These are phyloP conservation scores for Coniella lustricola DNA, from an alignment of 2,329 filamentous ascomycete genomes.

Conservation along the genomic window DNA sequence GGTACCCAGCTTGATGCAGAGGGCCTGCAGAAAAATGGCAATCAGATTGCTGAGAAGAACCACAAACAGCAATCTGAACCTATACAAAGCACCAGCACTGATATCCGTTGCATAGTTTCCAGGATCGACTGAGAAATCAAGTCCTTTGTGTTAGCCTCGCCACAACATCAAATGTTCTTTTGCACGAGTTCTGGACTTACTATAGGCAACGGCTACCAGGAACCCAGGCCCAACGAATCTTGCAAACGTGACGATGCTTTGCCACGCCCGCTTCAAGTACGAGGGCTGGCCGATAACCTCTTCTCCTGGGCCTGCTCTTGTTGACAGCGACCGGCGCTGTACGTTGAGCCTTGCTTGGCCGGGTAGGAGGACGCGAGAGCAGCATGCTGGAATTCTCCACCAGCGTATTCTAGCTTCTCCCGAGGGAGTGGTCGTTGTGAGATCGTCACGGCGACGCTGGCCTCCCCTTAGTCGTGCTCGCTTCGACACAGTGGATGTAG, in stretches of 20 bases:
- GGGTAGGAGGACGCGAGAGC: background rate
- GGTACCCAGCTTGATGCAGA: conserved; percentile 62
- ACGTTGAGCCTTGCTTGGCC: background rate
- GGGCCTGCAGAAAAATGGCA: conserved; percentile 62
- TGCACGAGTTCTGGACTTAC: conserved; percentile 26
- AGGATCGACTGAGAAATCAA: conserved; percentile 38
- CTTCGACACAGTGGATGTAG: too few relatives aligned
- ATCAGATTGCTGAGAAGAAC: conserved; percentile 63
- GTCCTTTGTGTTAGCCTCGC: background rate
- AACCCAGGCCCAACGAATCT: conserved; percentile 62
- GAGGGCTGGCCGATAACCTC: conserved; percentile 5
- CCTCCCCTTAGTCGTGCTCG: too few relatives aligned
- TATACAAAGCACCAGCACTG: conserved; percentile 58
- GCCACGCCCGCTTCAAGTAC: conserved; percentile 16
- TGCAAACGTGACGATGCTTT: conserved; percentile 38
- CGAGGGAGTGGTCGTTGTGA: too few relatives aligned
- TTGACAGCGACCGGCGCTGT: background rate
- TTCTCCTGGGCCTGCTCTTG: background rate
- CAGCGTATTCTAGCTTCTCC: too few relatives aligned
- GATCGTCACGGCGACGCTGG: too few relatives aligned
- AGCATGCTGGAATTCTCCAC: too few relatives aligned
- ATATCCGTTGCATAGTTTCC: conserved; percentile 68
- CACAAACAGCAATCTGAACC: conserved; percentile 60
- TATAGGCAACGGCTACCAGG: conserved; percentile 54
- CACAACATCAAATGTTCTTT: background rate